phyloP scores from a whole-genome alignment of 169 alveolate species.

The Pseudocohnilembus persalinus region DNA sequence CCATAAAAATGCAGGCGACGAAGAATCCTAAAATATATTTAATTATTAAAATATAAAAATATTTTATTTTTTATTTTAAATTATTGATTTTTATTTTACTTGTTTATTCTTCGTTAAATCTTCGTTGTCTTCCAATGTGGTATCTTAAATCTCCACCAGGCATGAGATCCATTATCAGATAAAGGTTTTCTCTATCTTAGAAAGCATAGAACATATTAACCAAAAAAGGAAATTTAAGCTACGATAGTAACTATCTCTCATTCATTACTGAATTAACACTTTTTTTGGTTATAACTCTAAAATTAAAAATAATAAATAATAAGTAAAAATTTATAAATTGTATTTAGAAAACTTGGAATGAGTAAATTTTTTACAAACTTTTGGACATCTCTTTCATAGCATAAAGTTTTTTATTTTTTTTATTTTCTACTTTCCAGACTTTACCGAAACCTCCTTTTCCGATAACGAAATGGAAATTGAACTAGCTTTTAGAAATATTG shows the following conservation, averaged over 20 bases:
- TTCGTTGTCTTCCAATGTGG: conserved; percentile 55
- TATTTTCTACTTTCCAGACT: conserved; percentile 51
- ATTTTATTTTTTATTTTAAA: not conserved
- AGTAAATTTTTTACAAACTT: conserved; percentile 20
- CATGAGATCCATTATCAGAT: conserved; percentile 59
- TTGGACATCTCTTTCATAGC: conserved; percentile 59
- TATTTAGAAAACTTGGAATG: not conserved
- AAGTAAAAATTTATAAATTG: not conserved
- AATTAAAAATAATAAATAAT: not conserved
- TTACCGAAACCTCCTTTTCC: conserved; percentile 58
- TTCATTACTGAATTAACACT: conserved; percentile 59
- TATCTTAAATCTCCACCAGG: conserved; percentile 74
- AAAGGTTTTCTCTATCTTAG: conserved; percentile 62
- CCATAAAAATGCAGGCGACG: conserved; percentile 69
- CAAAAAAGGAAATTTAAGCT: conserved; percentile 56
- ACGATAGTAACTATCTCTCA: conserved; percentile 55
- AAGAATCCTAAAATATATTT: conserved; percentile 52
- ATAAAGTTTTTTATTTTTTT: conserved; percentile 33
- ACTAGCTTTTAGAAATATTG: conserved; percentile 45
- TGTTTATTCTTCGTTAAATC: conserved; percentile 63
- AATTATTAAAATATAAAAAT: not conserved
- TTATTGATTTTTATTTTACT: conserved; percentile 1
- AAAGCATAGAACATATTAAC: conserved; percentile 61
- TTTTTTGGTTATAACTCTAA: conserved; percentile 38
- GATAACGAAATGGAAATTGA: conserved; percentile 58